Conservation (phyloP, 148 eudicot genomes). For the Rhododendron molle region DNA sequence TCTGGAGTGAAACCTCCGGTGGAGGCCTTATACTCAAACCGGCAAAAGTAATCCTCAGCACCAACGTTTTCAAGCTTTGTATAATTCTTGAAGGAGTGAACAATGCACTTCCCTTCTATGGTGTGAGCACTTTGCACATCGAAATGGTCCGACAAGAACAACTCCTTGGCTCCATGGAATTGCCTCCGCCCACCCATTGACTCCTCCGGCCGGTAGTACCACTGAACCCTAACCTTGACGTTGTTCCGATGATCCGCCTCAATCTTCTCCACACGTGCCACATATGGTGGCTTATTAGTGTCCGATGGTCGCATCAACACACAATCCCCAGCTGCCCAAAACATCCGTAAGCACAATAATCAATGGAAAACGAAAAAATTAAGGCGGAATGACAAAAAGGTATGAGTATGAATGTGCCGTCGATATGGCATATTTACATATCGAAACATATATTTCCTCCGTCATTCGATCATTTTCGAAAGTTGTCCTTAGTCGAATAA, state of each 20-base stretch:
- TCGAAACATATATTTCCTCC: background rate
- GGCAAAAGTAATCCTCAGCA: constrained; percentile 51
- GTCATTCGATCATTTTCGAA: background rate
- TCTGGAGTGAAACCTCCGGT: constrained; percentile 52
- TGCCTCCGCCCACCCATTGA: constrained; percentile 46
- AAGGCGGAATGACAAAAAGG: no score
- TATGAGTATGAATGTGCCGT: background rate
- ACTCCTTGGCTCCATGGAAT: constrained; percentile 53
- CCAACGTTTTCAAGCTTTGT: constrained; percentile 53
- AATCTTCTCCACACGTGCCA: constrained; percentile 45
- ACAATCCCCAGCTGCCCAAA: constrained; percentile 44
- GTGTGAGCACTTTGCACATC: constrained; percentile 56
- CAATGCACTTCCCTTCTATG: constrained; percentile 52
- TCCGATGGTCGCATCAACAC: constrained; percentile 56
- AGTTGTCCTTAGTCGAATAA: background rate
- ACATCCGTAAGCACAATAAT: background rate
- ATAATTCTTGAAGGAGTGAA: constrained; percentile 46
- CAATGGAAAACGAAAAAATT: background rate
- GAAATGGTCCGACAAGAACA: constrained; percentile 48
- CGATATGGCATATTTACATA: background rate
- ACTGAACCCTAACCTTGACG: constrained; percentile 40
- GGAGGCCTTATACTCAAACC: constrained; percentile 54
- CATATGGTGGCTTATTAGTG: constrained; percentile 36
- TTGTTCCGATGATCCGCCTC: constrained; percentile 43
- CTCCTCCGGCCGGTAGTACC: constrained; percentile 60